Evolutionary conservation across 306 rosid genomes (phyloP).

Genomic region (Prunus campanulata): DNA sequence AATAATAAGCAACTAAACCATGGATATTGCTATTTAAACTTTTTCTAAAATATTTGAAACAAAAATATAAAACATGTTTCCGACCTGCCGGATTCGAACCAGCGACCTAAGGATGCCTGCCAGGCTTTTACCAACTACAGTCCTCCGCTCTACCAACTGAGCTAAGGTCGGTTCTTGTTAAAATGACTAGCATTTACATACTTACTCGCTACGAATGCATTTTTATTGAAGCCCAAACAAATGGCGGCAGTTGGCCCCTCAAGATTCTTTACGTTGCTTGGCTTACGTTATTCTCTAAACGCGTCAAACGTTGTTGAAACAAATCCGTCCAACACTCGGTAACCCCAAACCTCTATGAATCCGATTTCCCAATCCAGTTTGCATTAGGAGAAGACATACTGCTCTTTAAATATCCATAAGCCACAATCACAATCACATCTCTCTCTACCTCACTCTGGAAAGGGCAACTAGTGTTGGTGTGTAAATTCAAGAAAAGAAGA

Average conservation of each 20-base stretch:
- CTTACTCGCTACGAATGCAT: no score
- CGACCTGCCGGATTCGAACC: conserved; percentile 23
- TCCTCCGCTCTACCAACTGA: conserved; percentile 68
- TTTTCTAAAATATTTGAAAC: background rate
- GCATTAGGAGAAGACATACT: background rate
- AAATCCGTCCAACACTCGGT: background rate
- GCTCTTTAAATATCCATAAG: background rate
- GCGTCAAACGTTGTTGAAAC: background rate
- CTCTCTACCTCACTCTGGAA: background rate
- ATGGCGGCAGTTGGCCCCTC: background rate
- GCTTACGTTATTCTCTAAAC: background rate
- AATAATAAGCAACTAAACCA: no score
- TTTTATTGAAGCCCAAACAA: background rate
- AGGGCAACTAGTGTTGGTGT: background rate
- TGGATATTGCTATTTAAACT: no score
- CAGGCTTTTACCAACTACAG: conserved; percentile 35
- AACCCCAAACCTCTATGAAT: background rate
- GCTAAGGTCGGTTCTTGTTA: conserved; percentile 36
- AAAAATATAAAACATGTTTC: background rate
- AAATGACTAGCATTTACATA: rapidly evolving
- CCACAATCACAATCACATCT: background rate
- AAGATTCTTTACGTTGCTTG: background rate
- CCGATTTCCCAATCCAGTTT: background rate
- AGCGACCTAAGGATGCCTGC: conserved; percentile 34
- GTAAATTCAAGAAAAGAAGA: background rate